A percentile compares a stretch with the other conserved stretches of the same genome.
phyloP scores from a whole-genome alignment of 2,329 filamentous ascomycete species.

The Colletotrichum graminicola region DNA sequence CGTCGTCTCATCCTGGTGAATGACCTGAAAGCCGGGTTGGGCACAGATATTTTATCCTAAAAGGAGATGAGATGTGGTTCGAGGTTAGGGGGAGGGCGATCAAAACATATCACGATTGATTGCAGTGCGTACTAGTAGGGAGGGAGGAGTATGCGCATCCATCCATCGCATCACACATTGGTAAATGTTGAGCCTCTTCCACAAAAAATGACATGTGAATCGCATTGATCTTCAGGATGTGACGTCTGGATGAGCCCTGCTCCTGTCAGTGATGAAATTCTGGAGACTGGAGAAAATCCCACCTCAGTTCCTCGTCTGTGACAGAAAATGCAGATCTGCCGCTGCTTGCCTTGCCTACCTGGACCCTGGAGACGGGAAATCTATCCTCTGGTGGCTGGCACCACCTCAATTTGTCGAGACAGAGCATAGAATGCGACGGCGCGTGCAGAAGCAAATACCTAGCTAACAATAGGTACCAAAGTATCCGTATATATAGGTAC shows the following conservation, averaged over 20 bases:
- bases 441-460: neutral
- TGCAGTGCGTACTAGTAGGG: neutral
- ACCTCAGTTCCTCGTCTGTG: constrained; percentile 11
- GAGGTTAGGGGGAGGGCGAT: neutral
- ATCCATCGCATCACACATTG: neutral
- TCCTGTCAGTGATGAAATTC: constrained; percentile 19
- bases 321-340: constrained; percentile 32
- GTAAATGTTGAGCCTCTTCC: neutral
- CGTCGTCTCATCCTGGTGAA: constrained; percentile 38
- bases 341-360: constrained; percentile 14
- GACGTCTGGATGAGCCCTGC: constrained; percentile 26
- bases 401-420: neutral
- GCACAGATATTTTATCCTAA: constrained; percentile 24
- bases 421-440: neutral
- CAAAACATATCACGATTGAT: neutral
- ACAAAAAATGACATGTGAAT: constrained; percentile 26
- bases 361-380: constrained; percentile 32
- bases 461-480: neutral
- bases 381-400: neutral
- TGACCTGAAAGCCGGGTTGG: constrained; percentile 27
- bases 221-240: constrained; percentile 16
- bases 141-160: no score
- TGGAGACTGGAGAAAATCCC: constrained; percentile 23
- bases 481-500: neutral
- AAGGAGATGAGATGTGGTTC: neutral